Percentiles rank a stretch among this genome's conserved stretches.
Conservation (phyloP, 2,329 filamentous ascomycete genomes). For the Arthrinium puccinioides region DNA sequence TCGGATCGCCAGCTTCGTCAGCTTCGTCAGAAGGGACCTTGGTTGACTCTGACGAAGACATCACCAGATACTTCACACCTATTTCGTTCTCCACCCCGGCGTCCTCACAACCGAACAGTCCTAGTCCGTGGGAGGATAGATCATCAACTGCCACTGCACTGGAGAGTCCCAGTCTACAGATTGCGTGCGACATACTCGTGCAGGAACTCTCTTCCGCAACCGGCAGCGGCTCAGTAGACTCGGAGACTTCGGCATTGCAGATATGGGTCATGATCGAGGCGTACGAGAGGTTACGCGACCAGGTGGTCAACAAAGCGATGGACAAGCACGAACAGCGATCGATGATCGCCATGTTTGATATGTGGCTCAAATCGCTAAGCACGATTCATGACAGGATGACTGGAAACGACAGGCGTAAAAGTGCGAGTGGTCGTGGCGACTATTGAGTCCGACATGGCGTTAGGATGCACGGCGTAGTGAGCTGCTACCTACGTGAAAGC, state of each 20-base stretch:
- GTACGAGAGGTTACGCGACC: constrained; percentile 45
- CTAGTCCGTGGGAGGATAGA: constrained; percentile 1
- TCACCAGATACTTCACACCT: constrained; percentile 39
- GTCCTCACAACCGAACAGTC: constrained; percentile 19
- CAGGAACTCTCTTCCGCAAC: constrained; percentile 38
- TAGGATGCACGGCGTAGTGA: too few species aligned
- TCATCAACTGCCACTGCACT: background rate
- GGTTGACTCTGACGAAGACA: constrained; percentile 34
- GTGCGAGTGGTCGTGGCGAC: constrained; percentile 27
- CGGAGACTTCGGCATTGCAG: constrained; percentile 38
- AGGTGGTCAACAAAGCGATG: constrained; percentile 27
- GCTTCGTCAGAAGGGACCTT: constrained; percentile 38
- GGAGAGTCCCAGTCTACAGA: constrained; percentile 33
- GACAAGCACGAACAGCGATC: constrained; percentile 19
- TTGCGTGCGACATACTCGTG: constrained; percentile 43
- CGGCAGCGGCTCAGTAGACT: too few species aligned
- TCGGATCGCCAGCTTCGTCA: constrained; percentile 29
- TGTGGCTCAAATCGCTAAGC: constrained; percentile 43
- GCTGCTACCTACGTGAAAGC: too few species aligned
- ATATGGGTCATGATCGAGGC: constrained; percentile 53
- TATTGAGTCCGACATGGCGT: too few species aligned
- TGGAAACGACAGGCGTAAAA: constrained; percentile 16
- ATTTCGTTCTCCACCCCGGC: constrained; percentile 30
- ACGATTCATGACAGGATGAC: constrained; percentile 34
- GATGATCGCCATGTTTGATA: constrained; percentile 37